Evolutionary conservation across 2,329 filamentous ascomycete genomes (phyloP), one percentile per base, ranked within the genome.

Genomic region (Colletotrichum incanum): DNA sequence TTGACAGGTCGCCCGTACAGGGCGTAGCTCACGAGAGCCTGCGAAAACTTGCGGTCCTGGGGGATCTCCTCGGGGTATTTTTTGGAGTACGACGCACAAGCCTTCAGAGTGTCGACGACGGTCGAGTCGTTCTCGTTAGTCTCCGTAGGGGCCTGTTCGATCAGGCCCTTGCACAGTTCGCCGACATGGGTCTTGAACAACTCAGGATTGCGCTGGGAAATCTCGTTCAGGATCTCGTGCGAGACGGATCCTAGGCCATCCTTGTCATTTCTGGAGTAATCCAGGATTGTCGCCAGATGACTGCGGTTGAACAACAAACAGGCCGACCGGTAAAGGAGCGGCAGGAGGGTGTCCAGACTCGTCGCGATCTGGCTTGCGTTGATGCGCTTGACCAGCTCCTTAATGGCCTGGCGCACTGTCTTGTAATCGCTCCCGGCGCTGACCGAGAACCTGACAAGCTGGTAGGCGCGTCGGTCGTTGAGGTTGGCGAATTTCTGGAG

Each of bases 121-220:
- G 90, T 88, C 1, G 90, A 82, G 65, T 96, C 93, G 73, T 95
- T 95, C 1, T 87, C 79, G 64, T 89, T 90, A 23, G 86, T 90
- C 26, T 89, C 86, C 5, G 90, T 91, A 0, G 96, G 96, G 1
- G 94, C 93, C 77, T 95, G 92, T 34, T 94, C 90, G 75, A 95
- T 90, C 23, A 99, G 88, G 71, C 95, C 92, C 78, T 94, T 94
- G 83, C 95, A 98, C 58, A 99, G 89, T 74, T 97, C 95, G 73
- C 94, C 93, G 7, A 98, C 93, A 76, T 98, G 96, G 1, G 94
- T 93, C 79, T 96, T 96, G 84, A 99, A 95, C 11, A 98, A 91
- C 71, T 96, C 93, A 0, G 96, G 95, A 74, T 96, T 96, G 56
- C 91, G 90, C 65, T 94, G 92, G 0, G 96, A 98, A 39, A 98